Evolutionary conservation across 2,329 filamentous ascomycete genomes (phyloP), one percentile per base, ranked within the genome.

Genomic region (Colletotrichum cordylinicola): DNA sequence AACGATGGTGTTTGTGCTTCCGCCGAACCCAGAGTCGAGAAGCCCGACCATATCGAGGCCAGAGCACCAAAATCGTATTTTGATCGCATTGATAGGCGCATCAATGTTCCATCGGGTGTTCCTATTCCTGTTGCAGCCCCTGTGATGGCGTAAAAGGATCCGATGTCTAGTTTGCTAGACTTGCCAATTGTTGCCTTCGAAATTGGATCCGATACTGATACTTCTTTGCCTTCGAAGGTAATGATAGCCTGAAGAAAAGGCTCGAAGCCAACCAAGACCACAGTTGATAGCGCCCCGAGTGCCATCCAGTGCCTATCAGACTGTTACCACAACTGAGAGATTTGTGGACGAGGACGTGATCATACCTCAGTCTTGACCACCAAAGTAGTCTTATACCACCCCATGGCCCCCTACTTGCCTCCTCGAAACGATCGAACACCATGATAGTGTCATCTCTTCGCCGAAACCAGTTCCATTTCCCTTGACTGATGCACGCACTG

Each of bases 381-480:
- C 67, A 71, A 7, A 71, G 58, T 10, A 74, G 16, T 3, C 43
- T 48, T 4, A 37, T 7, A 10, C 72, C 65, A 2, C 72, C 72
- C 58, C 43, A 60, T 0, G 72, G 67, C 12, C 67, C 67, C 1
- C 48, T 43, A 5, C 70, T 64, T 1, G 72, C 67, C 29, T 74
- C 72, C 33, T 74, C 67, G 1, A 74, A 74, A 1, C 72, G 43
- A 10, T 74, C 67, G 2, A 65, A 74, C 13, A 15, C 60, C 7
- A 74, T 48, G 6, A 71, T 13, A 4, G 13, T 6, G 24, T 60
- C 72, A 0, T 48, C n/a, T 8, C 13, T 55, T 1, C 21, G 21
- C 21, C 24, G 29, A 12, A 58, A 74, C 67, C 39, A 70, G 12
- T 74, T 64, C 71, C 71, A 74, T 35, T 74, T 74, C 2, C 29